phyloP scores from a whole-genome alignment of 139 green algal genomes.

The Tetraselmis chui region DNA sequence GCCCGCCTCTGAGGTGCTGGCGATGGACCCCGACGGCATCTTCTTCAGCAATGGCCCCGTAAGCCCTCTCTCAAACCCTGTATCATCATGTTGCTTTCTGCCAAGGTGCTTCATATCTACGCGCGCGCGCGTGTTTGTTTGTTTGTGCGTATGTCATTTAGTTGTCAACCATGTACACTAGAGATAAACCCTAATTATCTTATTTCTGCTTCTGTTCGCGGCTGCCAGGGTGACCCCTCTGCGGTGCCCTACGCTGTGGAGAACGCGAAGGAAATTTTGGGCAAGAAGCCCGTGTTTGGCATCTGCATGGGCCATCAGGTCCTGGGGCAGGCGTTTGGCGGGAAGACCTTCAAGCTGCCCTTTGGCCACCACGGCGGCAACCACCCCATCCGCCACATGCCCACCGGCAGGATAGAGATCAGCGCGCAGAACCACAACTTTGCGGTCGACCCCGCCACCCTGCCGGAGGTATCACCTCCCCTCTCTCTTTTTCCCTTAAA shows the following conservation, averaged over 20 bases:
- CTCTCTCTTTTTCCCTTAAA: too few species aligned
- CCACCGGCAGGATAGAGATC: slow-evolving; percentile 76
- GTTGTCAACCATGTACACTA: too few species aligned
- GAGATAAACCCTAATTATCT: too few species aligned
- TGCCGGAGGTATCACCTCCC: slow-evolving; percentile 43
- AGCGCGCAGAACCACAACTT: slow-evolving; percentile 99
- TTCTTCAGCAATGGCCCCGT: slow-evolving; percentile 95
- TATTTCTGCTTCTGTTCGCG: too few species aligned
- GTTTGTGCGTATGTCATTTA: too few species aligned
- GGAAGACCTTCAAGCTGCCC: slow-evolving; percentile 97
- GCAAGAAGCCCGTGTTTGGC: slow-evolving; percentile 95
- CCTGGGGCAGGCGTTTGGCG: slow-evolving; percentile 93
- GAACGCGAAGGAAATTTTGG: slow-evolving; percentile 82
- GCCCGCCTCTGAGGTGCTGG: slow-evolving; percentile 84
- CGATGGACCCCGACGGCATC: slow-evolving; percentile 93
- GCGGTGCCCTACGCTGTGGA: slow-evolving; percentile 96
- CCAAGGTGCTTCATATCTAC: too few species aligned
- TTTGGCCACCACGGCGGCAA: slow-evolving; percentile 99
- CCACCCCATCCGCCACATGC: slow-evolving; percentile 85
- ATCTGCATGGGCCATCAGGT: slow-evolving; percentile 99
- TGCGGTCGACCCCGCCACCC: slow-evolving; percentile 84
- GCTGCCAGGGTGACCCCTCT: slow-evolving; percentile 83
- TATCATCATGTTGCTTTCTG: too few species aligned
- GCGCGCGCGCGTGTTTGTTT: not conserved
- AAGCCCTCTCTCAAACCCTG: slow-evolving; percentile 24